Evolutionary conservation across 768 basidiomycete genomes (phyloP), one percentile per base, ranked within the genome.

Genomic region (Xerocomus potaroensis): DNA sequence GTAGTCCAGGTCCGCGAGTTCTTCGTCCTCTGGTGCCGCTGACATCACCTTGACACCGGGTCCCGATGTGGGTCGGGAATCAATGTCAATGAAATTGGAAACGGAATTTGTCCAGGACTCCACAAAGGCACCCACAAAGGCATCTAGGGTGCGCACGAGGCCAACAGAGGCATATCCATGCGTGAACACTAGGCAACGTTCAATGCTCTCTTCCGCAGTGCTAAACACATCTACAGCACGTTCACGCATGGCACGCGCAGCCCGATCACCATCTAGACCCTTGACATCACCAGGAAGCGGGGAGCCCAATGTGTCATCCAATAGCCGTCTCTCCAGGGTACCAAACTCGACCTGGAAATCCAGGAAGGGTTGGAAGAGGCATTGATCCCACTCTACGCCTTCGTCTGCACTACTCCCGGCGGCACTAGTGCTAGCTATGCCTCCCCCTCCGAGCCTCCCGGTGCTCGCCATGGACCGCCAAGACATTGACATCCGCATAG

Each of bases 331-430:
- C 66, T 99, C 96, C 27, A 96, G 72, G 1, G 74, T 69, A 0
- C 79, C 78, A 64, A 97, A 97, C 45, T 94, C 87, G 15, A 80
- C 72, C 57, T 98, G 95, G 51, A 86, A 85, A 57, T 94, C 89
- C 21, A 95, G 75, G 70, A 97, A 98, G 2, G 95, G 91, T 61
- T 94, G 92, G 62, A 93, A 96, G 14, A 99, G 71, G 41, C 87
- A 84, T 45, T 84, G 84, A 58, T 97, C 92, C 96, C 96, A 98
- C 48, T 84, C 83, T 54, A 40, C 48, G 12, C 53, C 62, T 33
- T 64, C 55, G n/a, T 55, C 63, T 39, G 42, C 33, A 35, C 52
- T 19, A 11, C 38, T n/a, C n/a, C n/a, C n/a, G 10, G 26, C n/a
- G 5, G 39, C 23, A n/a, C 45, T 41, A 9, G 57, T 40, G 23